phyloP scores from a whole-genome alignment of 371 early-diverging fungal species.

The Syncephalastrum racemosum region DNA sequence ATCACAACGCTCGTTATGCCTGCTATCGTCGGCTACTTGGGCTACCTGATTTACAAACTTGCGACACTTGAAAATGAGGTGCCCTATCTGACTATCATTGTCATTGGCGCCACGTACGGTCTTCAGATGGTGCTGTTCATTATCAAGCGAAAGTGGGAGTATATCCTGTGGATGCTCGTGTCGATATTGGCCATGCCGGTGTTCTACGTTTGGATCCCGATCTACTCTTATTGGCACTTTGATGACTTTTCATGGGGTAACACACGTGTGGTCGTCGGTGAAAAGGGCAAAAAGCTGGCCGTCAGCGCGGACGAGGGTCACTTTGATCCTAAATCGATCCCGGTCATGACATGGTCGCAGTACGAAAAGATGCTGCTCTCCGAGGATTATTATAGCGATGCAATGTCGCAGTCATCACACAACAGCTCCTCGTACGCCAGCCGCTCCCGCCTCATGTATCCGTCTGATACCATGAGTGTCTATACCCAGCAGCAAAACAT shows the following conservation, averaged over 20 bases:
- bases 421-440: conserved; percentile 31
- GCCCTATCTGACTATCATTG: conserved; percentile 56
- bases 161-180: conserved; percentile 96
- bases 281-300: conserved; percentile 68
- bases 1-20: conserved; percentile 93
- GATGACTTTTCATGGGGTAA: conserved; percentile 99
- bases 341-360: conserved; percentile 85
- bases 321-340: conserved; percentile 57
- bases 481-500: conserved; percentile 13
- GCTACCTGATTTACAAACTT: conserved; percentile 67
- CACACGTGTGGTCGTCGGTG: conserved; percentile 86
- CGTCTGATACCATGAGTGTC: conserved; percentile 21
- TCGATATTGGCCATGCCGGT: conserved; percentile 83
- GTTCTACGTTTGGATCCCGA: conserved; percentile 79
- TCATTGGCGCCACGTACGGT: conserved; percentile 80
- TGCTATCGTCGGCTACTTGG: conserved; percentile 85
- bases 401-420: conserved; percentile 26
- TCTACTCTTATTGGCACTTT: conserved; percentile 96
- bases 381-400: conserved; percentile 42
- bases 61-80: conserved; percentile 39
- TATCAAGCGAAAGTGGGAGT: conserved; percentile 84
- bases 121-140: conserved; percentile 85
- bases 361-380: conserved; percentile 77
- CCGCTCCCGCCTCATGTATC: conserved; percentile 8
- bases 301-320: conserved; percentile 52